These are phyloP conservation scores for Tardiomyces digboiensis DNA, from an alignment of 1,139 yeast species.

Conservation along the genomic window DNA sequence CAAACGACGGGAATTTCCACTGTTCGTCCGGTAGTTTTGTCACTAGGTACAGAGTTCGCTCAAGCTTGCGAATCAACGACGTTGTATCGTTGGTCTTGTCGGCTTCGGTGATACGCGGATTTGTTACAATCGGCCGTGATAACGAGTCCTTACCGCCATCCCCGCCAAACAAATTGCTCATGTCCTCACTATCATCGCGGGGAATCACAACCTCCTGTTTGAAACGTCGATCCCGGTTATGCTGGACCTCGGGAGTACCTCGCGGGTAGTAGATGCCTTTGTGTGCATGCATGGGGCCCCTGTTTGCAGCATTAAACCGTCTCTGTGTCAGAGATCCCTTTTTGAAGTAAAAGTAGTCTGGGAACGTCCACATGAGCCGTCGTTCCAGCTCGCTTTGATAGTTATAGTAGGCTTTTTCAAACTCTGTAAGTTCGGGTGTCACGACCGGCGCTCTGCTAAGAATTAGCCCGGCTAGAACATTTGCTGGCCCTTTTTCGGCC, in stretches of 20 bases:
- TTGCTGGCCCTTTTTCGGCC: background rate
- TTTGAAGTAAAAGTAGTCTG: conserved; percentile 85
- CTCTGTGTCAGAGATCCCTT: conserved; percentile 87
- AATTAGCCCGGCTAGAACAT: conserved; percentile 36
- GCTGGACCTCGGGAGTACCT: conserved; percentile 81
- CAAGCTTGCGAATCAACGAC: conserved; percentile 70
- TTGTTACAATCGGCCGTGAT: conserved; percentile 60
- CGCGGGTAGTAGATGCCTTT: conserved; percentile 71
- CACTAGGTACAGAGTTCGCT: conserved; percentile 70
- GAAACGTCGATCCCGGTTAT: conserved; percentile 78
- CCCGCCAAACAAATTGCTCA: conserved; percentile 19
- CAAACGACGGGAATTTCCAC: conserved; percentile 78
- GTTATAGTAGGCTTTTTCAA: conserved; percentile 67
- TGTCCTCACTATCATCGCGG: conserved; percentile 24
- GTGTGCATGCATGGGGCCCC: conserved; percentile 60
- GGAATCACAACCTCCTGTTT: conserved; percentile 74
- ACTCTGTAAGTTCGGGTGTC: conserved; percentile 62
- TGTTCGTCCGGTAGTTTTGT: conserved; percentile 35
- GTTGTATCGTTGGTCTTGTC: conserved; percentile 52
- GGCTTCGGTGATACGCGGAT: conserved; percentile 68
- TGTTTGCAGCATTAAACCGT: conserved; percentile 65
- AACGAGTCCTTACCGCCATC: conserved; percentile 36
- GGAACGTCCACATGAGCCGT: conserved; percentile 96
- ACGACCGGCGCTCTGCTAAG: conserved; percentile 78
- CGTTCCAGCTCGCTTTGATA: conserved; percentile 84